Base-by-base conservation (phyloP, 805 yeast species). In the Ogataea methanolica region DNA sequence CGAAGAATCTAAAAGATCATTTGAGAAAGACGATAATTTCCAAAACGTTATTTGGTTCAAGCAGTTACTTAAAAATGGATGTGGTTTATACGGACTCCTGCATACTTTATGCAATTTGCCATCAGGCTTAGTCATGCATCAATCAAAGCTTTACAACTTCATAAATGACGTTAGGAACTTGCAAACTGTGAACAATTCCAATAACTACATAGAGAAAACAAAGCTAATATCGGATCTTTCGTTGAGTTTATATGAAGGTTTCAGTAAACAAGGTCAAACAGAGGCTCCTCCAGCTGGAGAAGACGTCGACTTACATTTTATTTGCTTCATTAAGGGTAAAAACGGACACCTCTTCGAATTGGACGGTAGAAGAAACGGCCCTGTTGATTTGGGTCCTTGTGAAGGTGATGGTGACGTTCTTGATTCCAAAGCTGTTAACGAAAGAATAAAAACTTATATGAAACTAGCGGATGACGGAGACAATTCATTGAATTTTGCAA, bases 71-170 rank as follows among this genome's bases (percentile, higher is more conserved):
- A 79, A 78, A 52, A 92, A 92, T 62, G 95, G 96, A 0, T 92
- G 99, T 69, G 99, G 99, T 5, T 75, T 95, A 33, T 88, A 86
- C 66, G 98, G 96, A 0, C 64, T 94, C 41, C 68, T 92, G 21
- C 97, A 92, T 58, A 52, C 70, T 1, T 58, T 78, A 35, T 54
- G 72, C 33, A 79, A 79, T 54, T 55, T 79, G 41, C 77, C 82
- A 1, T 48, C 58, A 4, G 78, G 75, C 22, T 63, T 77, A 33
- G 64, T 77, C 8, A 66, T 77, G 16, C 57, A 67, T 8, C 69
- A 73, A 44, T 63, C 70, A 4, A 52, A 56, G 22, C 26, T 63
- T 6, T 43, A 56, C 26, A 50, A 56, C 5, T 66, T 68, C 39
- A 26, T 52, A 8, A 37, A 45, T 11, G 50, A 43, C 5, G 16